Conservation (phyloP, 2,329 filamentous ascomycete species). For the Colletotrichum lini region DNA sequence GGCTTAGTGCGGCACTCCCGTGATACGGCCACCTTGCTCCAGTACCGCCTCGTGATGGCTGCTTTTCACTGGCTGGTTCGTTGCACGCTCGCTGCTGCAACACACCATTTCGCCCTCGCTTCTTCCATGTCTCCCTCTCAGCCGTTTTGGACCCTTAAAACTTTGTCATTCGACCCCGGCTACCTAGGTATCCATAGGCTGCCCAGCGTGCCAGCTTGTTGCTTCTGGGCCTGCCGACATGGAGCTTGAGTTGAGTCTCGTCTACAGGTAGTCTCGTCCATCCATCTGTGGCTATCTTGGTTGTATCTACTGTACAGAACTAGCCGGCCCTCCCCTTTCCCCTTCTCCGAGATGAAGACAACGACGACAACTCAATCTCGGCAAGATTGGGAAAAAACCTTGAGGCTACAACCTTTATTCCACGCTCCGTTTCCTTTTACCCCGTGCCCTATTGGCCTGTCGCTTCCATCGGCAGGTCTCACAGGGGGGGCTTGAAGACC, state of each 20-base stretch:
- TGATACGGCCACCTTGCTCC: conserved; percentile 30
- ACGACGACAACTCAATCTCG: conserved; percentile 18
- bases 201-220: not conserved
- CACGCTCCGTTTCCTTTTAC: conserved; percentile 9
- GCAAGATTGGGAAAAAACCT: conserved; percentile 15
- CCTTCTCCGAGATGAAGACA: not conserved
- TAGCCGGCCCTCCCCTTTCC: not conserved
- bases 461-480: conserved; percentile 8
- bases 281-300: conserved; percentile 6
- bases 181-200: not conserved
- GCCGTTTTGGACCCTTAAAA: conserved; percentile 31
- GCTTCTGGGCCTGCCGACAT: not conserved
- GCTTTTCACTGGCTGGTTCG: not conserved
- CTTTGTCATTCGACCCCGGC: not conserved
- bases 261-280: not conserved
- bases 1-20: not conserved
- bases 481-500: conserved; percentile 15
- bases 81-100: not conserved
- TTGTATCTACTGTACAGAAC: not conserved
- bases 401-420: conserved; percentile 19
- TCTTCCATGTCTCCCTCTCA: conserved; percentile 17
- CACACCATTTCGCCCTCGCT: conserved; percentile 20
- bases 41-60: not conserved
- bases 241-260: not conserved
- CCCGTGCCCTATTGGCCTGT: conserved; percentile 16